Conservation (phyloP, 2,329 filamentous ascomycete genomes). For the Monosporascus cannonballus region DNA sequence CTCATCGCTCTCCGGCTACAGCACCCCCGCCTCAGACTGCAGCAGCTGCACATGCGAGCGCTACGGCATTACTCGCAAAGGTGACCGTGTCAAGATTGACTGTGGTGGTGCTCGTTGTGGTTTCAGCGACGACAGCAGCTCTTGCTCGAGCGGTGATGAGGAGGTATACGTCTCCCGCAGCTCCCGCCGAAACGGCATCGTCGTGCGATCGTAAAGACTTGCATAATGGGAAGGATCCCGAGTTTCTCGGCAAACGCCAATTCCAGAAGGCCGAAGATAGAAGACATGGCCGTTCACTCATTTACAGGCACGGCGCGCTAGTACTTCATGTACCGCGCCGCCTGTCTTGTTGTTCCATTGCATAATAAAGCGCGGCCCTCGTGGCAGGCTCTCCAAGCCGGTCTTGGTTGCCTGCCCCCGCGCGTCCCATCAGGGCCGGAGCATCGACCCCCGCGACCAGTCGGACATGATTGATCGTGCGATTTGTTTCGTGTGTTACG, state of each 20-base stretch:
- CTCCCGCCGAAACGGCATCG: slow-evolving; percentile 58
- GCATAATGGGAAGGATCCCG: slow-evolving; percentile 13
- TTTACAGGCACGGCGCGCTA: slow-evolving; percentile 22
- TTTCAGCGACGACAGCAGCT: slow-evolving; percentile 64
- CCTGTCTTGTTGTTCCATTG: slow-evolving; percentile 28
- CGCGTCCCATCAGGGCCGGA: slow-evolving; percentile 43
- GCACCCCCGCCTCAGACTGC: slow-evolving; percentile 70
- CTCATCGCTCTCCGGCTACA: slow-evolving; percentile 71
- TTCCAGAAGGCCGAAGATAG: slow-evolving; percentile 21
- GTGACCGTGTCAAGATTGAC: slow-evolving; percentile 92
- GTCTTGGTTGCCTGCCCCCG: slow-evolving; percentile 31
- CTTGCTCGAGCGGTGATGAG: slow-evolving; percentile 64
- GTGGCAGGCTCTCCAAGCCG: slow-evolving; percentile 33
- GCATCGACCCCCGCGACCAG: slow-evolving; percentile 42
- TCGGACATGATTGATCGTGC: slow-evolving; percentile 14
- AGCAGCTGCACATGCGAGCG: slow-evolving; percentile 87
- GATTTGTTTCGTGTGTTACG: slow-evolving; percentile 25
- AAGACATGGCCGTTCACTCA: slow-evolving; percentile 24
- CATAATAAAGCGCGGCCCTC: slow-evolving; percentile 24
- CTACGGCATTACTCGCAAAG: slow-evolving; percentile 91
- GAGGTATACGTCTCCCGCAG: slow-evolving; percentile 49
- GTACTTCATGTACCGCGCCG: slow-evolving; percentile 18
- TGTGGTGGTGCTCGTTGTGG: slow-evolving; percentile 86
- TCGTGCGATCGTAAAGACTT: slow-evolving; percentile 39
- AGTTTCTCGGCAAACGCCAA: slow-evolving; percentile 17